These are phyloP conservation scores for Ophiostoma sp. DNA, from an alignment of 2,329 filamentous ascomycete genomes.

Conservation along the genomic window DNA sequence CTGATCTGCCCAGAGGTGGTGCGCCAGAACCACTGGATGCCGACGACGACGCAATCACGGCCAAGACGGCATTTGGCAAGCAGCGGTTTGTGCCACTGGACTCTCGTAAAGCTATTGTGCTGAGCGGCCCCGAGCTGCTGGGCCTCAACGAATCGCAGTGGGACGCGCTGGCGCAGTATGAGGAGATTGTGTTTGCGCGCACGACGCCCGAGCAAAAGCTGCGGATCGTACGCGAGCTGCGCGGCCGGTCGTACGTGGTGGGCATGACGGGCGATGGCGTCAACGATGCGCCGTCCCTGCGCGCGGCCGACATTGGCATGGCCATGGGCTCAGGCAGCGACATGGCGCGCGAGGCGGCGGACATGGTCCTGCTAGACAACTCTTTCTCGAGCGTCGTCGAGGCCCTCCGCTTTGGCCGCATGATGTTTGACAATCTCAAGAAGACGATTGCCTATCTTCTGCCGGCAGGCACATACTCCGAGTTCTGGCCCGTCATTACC, in stretches of 20 bases:
- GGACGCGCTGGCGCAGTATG: conserved; percentile 57
- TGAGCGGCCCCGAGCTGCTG: conserved; percentile 62
- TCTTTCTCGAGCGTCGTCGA: conserved; percentile 67
- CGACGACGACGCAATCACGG: conserved; percentile 28
- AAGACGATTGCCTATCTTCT: conserved; percentile 72
- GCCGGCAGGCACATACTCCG: conserved; percentile 67
- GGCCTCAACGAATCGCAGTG: conserved; percentile 63
- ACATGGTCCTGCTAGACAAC: conserved; percentile 70
- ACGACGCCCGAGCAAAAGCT: conserved; percentile 77
- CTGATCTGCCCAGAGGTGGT: conserved; percentile 36
- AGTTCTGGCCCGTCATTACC: conserved; percentile 71
- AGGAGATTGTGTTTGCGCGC: conserved; percentile 69
- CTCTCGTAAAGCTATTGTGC: conserved; percentile 49
- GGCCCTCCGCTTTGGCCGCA: conserved; percentile 65
- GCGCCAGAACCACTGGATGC: conserved; percentile 21
- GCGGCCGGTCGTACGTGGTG: conserved; percentile 59
- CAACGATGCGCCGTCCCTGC: conserved; percentile 77
- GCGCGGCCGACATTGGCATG: conserved; percentile 76
- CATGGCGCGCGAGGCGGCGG: conserved; percentile 73
- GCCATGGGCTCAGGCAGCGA: conserved; percentile 76
- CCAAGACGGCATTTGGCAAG: conserved; percentile 21
- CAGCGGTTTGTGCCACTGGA: conserved; percentile 14
- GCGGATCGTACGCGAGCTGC: conserved; percentile 71
- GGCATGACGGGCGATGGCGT: conserved; percentile 86
- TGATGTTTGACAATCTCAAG: conserved; percentile 75